Evolutionary conservation across 345 rosid species (phyloP).

Genomic region (Boechera divaricarpa): DNA sequence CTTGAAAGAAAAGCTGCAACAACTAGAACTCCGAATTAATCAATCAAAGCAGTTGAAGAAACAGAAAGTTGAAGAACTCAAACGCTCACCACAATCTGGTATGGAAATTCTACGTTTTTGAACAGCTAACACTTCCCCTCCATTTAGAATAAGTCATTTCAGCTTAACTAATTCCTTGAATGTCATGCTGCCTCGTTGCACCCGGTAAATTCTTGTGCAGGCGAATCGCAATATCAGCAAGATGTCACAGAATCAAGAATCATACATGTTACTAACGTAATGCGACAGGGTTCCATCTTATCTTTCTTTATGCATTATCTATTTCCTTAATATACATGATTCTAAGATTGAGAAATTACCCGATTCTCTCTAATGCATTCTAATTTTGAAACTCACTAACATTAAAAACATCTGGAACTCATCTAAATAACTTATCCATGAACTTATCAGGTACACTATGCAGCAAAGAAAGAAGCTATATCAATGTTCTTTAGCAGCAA

Average conservation of each 20-base stretch:
- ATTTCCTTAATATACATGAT: not conserved
- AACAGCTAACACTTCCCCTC: not conserved
- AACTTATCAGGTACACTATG: slow-evolving; percentile 50
- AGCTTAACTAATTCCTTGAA: not conserved
- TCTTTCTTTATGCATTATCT: slow-evolving; percentile 8
- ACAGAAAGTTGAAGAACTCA: slow-evolving; percentile 38
- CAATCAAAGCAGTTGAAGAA: slow-evolving; percentile 44
- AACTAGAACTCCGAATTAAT: slow-evolving; percentile 44
- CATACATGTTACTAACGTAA: slow-evolving; percentile 49
- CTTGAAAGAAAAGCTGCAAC: slow-evolving; percentile 49
- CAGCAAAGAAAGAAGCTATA: slow-evolving; percentile 49
- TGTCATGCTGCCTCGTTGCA: slow-evolving; percentile 10
- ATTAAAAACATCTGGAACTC: not conserved
- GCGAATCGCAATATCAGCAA: slow-evolving; percentile 35
- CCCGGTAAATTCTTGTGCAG: slow-evolving; percentile 39
- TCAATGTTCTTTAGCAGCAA: slow-evolving; percentile 42
- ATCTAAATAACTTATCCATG: not conserved
- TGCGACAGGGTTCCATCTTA: not conserved
- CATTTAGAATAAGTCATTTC: not conserved
- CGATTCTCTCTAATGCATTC: slow-evolving; percentile 11
- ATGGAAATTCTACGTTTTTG: slow-evolving; percentile 15
- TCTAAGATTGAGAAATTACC: not conserved
- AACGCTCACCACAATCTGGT: slow-evolving; percentile 40
- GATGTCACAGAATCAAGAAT: slow-evolving; percentile 41
- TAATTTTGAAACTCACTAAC: not conserved